Evolutionary conservation across 2,329 filamentous ascomycete genomes (phyloP).

Genomic region (Helminthosporium solani): DNA sequence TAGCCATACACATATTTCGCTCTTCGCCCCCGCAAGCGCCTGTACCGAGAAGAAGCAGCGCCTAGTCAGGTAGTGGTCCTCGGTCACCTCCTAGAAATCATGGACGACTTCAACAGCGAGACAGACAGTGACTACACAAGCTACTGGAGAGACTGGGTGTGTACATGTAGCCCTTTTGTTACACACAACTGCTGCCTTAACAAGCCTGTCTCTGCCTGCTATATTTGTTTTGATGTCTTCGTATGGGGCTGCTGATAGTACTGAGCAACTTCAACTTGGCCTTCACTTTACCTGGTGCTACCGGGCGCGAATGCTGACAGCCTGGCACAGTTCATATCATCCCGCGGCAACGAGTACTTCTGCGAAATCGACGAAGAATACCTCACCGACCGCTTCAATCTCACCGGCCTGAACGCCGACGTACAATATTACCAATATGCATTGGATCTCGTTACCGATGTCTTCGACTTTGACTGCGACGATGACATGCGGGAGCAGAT

Average conservation of each 20-base stretch:
- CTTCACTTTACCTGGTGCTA: too few species aligned
- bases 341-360: slow-evolving; percentile 97
- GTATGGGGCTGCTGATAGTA: neutral
- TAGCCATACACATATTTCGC: neutral
- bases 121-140: slow-evolving; percentile 99
- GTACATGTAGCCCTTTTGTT: slow-evolving; percentile 44
- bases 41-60: neutral
- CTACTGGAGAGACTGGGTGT: slow-evolving; percentile 99
- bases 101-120: slow-evolving; percentile 98
- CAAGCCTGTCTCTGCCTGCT: neutral
- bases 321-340: slow-evolving; percentile 81
- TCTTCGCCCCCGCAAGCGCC: neutral
- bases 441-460: slow-evolving; percentile 93
- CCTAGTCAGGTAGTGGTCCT: neutral
- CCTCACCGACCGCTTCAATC: slow-evolving; percentile 94
- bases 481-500: slow-evolving; percentile 98
- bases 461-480: slow-evolving; percentile 97
- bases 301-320: neutral
- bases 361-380: slow-evolving; percentile 99
- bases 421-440: slow-evolving; percentile 99
- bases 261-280: neutral
- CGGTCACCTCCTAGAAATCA: slow-evolving; percentile 43
- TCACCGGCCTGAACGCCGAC: slow-evolving; percentile 94
- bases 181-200: neutral
- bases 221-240: neutral